Evolutionary conservation across 23 red algal species (phyloP), one percentile per base, ranked within the genome.

Genomic region (Gracilaria domingensis): DNA sequence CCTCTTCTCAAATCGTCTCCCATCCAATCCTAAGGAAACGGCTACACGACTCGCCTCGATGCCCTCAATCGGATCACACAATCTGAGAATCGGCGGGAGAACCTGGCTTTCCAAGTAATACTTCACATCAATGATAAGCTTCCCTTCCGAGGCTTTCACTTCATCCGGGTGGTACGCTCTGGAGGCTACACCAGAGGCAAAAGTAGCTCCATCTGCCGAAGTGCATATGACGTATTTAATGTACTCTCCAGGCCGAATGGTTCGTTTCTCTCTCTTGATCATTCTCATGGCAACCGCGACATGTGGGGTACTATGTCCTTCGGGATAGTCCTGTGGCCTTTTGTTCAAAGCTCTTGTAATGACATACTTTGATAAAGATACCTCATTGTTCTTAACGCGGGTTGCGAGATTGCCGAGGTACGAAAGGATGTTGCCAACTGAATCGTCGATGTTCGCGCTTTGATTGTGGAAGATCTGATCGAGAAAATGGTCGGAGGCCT

Each of bases 31-130:
- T 20, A 98, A 67, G 18, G 87, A 75, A 11, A 70, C 29, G 11
- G 96, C 96, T 38, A 98, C 39, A 13, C 88, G 91, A 57, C 77
- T 90, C 18, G 86, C 88, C 65, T 98, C 92, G 48, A 94, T 81
- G 88, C 96, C 86, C 29, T 90, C 81, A 14, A 96, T 93, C 12
- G 90, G 91, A 36, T 99, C 97, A 51, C 62, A 91, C 12, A 99
- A 86, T 40, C 97, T 85, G 65, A 84, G 54, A 12, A 99, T 84
- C 16, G 90, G 87, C 0, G 97, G 93, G 8, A 96, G 90, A 38
- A 99, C 67, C 44, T 99, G 97, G 57, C 93, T 94, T 32, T 87
- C 89, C 33, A 99, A 37, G 84, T 99, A 99, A 54, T 93, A 99
- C 48, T 84, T 92, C 34, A 86, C 66, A 80, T 99, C 97, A 8